These are phyloP conservation scores for Populus tomentosa DNA, from an alignment of 441 rosid genomes.

Conservation along the genomic window DNA sequence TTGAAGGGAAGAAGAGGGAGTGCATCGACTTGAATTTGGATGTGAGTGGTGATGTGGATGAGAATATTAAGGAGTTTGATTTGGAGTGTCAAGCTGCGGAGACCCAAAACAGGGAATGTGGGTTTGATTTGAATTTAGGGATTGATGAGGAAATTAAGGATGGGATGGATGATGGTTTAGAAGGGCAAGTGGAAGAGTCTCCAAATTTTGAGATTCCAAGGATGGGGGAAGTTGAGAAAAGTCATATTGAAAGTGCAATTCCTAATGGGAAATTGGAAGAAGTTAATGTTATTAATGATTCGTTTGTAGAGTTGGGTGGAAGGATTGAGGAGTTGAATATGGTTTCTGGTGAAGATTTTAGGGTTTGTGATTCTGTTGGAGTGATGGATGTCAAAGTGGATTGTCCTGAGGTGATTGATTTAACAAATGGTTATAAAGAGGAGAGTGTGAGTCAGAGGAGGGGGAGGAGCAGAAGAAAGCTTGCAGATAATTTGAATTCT, in stretches of 20 bases:
- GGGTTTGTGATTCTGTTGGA: constrained; percentile 14
- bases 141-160: constrained; percentile 48
- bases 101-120: constrained; percentile 37
- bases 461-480: constrained; percentile 16
- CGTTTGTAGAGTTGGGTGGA: constrained; percentile 15
- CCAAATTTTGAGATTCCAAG: neutral
- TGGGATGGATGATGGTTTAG: constrained; percentile 21
- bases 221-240: constrained; percentile 17
- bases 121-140: constrained; percentile 82
- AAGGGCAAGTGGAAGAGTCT: constrained; percentile 19
- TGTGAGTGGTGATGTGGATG: constrained; percentile 57
- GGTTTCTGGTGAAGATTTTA: constrained; percentile 20
- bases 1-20: constrained; percentile 31
- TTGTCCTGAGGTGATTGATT: constrained; percentile 15
- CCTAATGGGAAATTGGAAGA: constrained; percentile 37
- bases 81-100: constrained; percentile 6
- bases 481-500: neutral
- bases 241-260: constrained; percentile 22
- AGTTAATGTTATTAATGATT: constrained; percentile 23
- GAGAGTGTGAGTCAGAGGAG: constrained; percentile 10
- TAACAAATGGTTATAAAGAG: constrained; percentile 5
- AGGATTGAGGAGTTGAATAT: constrained; percentile 30
- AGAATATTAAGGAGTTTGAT: constrained; percentile 20
- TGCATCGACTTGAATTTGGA: constrained; percentile 83
- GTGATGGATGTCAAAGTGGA: constrained; percentile 12